Conservation (phyloP, 176 grass and related monocot species). For the Thalia dealbata region DNA sequence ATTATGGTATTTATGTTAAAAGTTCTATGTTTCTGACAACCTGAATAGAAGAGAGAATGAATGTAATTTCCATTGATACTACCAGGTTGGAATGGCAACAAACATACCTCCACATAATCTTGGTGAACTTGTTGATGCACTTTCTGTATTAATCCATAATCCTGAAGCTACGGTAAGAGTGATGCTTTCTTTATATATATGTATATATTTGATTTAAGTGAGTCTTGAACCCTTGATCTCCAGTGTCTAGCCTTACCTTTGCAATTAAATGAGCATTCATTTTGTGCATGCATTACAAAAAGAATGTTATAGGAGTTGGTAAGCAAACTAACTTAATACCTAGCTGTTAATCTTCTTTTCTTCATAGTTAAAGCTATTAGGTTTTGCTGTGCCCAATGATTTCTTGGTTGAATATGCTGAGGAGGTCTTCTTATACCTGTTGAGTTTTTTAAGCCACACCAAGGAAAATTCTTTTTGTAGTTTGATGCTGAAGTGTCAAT, state of each 20-base stretch:
- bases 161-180: conserved; percentile 79
- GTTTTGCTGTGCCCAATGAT: background rate
- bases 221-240: too few relatives aligned
- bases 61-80: background rate
- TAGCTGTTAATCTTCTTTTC: background rate
- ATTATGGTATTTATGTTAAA: background rate
- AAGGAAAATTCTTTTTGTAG: too few relatives aligned
- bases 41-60: background rate
- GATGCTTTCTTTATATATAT: background rate
- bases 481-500: too few relatives aligned
- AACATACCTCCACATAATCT: conserved; percentile 99
- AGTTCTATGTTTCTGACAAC: background rate
- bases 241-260: too few relatives aligned
- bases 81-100: conserved; percentile 97
- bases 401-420: background rate
- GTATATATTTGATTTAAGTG: too few relatives aligned
- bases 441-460: too few relatives aligned
- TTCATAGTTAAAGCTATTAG: background rate
- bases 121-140: conserved; percentile 80
- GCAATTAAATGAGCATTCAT: too few relatives aligned
- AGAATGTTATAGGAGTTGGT: background rate
- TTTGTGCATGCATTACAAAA: too few relatives aligned
- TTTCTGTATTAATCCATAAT: conserved; percentile 74
- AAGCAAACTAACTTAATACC: background rate
- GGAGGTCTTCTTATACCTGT: too few relatives aligned